Base-by-base conservation (phyloP, 2,329 filamentous ascomycete genomes). In the Pyrenophora tritici-repentis region DNA sequence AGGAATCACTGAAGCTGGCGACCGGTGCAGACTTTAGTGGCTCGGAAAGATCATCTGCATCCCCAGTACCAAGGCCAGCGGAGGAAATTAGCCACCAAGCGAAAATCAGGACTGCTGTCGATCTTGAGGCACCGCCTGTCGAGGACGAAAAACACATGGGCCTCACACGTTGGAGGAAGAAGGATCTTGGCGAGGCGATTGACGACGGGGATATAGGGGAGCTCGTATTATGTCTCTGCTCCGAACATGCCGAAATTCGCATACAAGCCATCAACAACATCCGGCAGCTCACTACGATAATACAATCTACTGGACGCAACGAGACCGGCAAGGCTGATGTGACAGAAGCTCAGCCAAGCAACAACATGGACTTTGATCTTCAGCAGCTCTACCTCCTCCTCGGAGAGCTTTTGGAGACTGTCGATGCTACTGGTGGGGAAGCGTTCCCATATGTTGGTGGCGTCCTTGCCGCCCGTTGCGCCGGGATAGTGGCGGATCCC, bases 361-460 rank as follows among this genome's bases (percentile, higher is more conserved):
- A 48, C 9, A 42, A 91, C 62, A 82, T 62, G 16, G 52, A 57
- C 29, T 50, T 86, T 38, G 90, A 95, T 65, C 88, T 86, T 65
- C 85, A 90, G 32, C 87, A 92, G 54, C 76, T 92, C 4, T 92
- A 89, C 78, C 80, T 96, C 8, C 81, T 97, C 3, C 79, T 94
- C 2, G 89, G 86, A 49, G 92, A 96, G 72, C 72, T 95, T 6
- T 80, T 86, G 12, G 91, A 97, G 71, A 94, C 92, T 0, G 83
- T 70, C 41, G 55, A 65, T 16, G 7, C 36, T 4, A 49, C 58
- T 13, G 58, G 61, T 12, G 45, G 44, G 2, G 56, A 61, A 17
- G 56, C 87, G 1, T 77, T 95, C 3, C 87, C 91, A 0, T 90
- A 87, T 53, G 80, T 90, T 10, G 85, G 90, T 5, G 83, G 86